These are phyloP conservation scores for Aureobasidium musti DNA, from an alignment of 2,329 filamentous ascomycete genomes.

Conservation along the genomic window DNA sequence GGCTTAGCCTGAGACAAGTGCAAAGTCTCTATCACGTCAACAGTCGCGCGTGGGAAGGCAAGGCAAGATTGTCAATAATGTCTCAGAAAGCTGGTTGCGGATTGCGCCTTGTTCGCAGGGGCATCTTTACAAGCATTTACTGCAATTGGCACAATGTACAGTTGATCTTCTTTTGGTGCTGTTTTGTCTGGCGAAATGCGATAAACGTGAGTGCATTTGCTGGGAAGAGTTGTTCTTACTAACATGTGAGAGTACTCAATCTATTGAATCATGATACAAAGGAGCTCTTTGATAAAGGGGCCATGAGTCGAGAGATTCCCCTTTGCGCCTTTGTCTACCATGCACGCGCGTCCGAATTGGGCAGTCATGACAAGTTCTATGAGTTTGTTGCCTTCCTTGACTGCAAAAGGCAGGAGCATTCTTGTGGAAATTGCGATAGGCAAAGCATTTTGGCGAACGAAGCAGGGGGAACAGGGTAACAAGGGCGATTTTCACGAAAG, in stretches of 20 bases:
- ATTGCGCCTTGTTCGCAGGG: too few relatives aligned
- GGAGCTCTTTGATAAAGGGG: neutral
- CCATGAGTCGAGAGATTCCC: too few relatives aligned
- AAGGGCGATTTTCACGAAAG: neutral
- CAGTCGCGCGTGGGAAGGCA: neutral
- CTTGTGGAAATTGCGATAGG: slow-evolving; percentile 20
- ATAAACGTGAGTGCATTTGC: neutral
- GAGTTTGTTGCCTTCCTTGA: neutral
- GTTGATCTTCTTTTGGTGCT: neutral
- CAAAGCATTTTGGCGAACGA: neutral
- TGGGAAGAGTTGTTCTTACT: too few relatives aligned
- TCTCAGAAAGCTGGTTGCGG: neutral
- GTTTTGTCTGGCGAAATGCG: neutral
- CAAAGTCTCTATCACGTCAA: slow-evolving; percentile 2
- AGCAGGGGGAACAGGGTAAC: neutral
- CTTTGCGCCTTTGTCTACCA: neutral
- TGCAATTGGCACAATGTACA: neutral
- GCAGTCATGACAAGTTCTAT: neutral
- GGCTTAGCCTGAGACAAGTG: neutral
- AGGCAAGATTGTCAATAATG: neutral
- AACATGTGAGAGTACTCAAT: too few relatives aligned
- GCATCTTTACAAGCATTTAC: slow-evolving; percentile 19
- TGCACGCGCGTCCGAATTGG: slow-evolving; percentile 11
- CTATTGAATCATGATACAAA: neutral
- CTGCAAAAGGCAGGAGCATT: neutral